Conservation (phyloP, 129 eudicot genomes). For the Escallonia rubra region DNA sequence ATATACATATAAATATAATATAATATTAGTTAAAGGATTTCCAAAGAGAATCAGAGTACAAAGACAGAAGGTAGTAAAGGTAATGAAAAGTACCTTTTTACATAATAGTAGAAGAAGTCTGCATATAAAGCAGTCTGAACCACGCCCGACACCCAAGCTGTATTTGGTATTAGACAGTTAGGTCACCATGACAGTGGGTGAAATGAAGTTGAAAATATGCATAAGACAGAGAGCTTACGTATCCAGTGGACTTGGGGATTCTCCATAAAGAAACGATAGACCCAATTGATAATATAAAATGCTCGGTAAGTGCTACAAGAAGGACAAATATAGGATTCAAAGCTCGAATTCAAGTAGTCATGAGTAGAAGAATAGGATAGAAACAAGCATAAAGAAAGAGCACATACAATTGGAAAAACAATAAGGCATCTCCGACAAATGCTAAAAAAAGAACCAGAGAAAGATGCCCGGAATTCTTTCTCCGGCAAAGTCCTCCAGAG, state of each 20-base stretch:
- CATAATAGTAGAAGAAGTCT: conserved; percentile 41
- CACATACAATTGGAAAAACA: background rate
- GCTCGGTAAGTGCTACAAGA: conserved; percentile 34
- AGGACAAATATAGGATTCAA: background rate
- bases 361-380: background rate
- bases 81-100: conserved; percentile 21
- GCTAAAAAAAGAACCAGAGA: too few species aligned
- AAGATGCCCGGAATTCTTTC: too few species aligned
- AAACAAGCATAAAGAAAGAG: background rate
- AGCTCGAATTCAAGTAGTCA: background rate
- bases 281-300: conserved; percentile 33
- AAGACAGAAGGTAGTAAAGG: background rate
- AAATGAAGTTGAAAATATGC: background rate
- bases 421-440: too few species aligned
- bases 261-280: conserved; percentile 27
- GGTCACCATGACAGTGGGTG: background rate
- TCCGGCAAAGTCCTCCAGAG: too few species aligned
- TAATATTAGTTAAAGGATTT: too few species aligned
- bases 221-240: conserved; percentile 11
- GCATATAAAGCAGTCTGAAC: conserved; percentile 40
- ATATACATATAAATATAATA: too few species aligned
- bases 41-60: too few species aligned
- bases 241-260: conserved; percentile 32
- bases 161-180: background rate
- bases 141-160: conserved; percentile 42